A percentile compares a stretch with the other conserved stretches of the same genome.
These are phyloP conservation scores for Amanita molliuscula DNA, from an alignment of 768 basidiomycete species.

Conservation along the genomic window DNA sequence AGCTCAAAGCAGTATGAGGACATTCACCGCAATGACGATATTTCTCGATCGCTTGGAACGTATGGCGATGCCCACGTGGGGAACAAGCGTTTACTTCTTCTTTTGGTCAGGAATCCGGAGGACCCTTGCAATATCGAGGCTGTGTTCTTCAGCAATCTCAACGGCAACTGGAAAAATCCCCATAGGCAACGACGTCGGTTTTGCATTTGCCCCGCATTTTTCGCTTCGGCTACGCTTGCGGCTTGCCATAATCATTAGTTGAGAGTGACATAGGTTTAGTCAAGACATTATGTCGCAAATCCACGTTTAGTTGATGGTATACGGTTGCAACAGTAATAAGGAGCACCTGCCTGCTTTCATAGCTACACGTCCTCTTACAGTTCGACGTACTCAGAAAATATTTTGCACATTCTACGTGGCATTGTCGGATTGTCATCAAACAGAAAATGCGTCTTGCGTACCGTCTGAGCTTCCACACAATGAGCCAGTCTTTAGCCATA, in stretches of 20 bases:
- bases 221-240: neutral
- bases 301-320: neutral
- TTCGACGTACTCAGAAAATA: neutral
- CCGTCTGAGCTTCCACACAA: neutral
- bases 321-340: neutral
- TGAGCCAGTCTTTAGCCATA: neutral
- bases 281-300: neutral
- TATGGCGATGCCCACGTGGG: conserved; percentile 6
- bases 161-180: neutral
- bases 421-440: too few relatives aligned
- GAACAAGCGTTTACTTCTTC: neutral
- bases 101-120: conserved; percentile 1
- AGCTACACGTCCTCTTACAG: neutral
- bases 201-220: neutral
- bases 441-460: too few relatives aligned
- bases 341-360: neutral
- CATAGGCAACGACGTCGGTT: neutral
- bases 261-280: neutral
- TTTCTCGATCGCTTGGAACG: neutral
- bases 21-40: conserved; percentile 3
- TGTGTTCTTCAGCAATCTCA: neutral
- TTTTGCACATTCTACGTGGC: too few relatives aligned
- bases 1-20: neutral
- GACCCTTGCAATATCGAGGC: neutral
- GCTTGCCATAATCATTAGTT: neutral